Conservation (phyloP, 257 asterid species). For the Asclepias syriaca region DNA sequence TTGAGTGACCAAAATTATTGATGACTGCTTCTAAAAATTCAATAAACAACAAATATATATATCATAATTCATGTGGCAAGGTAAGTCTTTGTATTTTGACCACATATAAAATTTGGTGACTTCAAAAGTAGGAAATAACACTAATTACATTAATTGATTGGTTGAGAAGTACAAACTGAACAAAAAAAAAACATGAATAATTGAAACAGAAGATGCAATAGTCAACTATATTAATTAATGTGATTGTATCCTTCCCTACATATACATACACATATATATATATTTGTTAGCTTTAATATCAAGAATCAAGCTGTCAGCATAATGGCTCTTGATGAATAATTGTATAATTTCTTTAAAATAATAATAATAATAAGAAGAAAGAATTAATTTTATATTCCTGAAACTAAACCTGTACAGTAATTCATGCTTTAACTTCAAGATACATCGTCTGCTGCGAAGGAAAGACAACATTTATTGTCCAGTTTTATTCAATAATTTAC, state of each 20-base stretch:
- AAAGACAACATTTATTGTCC: not conserved
- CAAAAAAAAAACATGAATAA: too few relatives aligned
- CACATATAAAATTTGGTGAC: too few relatives aligned
- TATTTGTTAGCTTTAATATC: not conserved
- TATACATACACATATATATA: too few relatives aligned
- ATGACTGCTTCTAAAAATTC: too few relatives aligned
- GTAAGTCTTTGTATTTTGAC: too few relatives aligned
- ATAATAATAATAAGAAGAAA: not conserved
- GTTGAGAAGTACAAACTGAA: too few relatives aligned
- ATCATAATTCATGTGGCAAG: too few relatives aligned
- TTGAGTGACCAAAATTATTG: too few relatives aligned
- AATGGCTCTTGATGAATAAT: not conserved
- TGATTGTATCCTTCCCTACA: not conserved
- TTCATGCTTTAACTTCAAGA: conserved; percentile 1
- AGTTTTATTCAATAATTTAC: not conserved
- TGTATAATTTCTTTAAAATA: not conserved
- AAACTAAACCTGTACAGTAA: not conserved
- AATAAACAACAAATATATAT: too few relatives aligned
- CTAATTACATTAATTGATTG: too few relatives aligned
- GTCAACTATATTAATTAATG: not conserved
- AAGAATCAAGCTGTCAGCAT: not conserved
- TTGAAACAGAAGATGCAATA: not conserved
- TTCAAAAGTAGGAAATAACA: too few relatives aligned
- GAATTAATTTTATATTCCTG: not conserved
- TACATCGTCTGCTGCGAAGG: not conserved